A percentile compares a stretch with the other conserved stretches of the same genome.
phyloP scores from a whole-genome alignment of 306 rosid species.

The apple (Malus domestica) region DNA sequence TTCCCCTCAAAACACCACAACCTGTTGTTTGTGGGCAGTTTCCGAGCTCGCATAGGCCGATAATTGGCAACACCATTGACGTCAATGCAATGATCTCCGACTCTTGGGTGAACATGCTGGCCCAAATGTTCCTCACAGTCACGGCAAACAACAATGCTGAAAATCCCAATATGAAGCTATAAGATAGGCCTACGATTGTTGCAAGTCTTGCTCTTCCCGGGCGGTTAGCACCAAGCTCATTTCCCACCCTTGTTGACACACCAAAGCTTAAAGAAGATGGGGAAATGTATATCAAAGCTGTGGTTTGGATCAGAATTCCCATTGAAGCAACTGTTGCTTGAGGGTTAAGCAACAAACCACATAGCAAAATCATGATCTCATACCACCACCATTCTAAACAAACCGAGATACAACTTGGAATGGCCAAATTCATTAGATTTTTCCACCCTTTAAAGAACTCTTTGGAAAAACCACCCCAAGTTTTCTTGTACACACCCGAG shows the following conservation, averaged over 20 bases:
- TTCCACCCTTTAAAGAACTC: conserved; percentile 49
- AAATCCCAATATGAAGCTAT: conserved; percentile 52
- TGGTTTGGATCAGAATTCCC: conserved; percentile 88
- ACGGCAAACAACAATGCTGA: conserved; percentile 56
- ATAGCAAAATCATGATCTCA: conserved; percentile 85
- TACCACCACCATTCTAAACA: conserved; percentile 99
- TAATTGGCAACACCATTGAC: conserved; percentile 58
- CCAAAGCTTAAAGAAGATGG: conserved; percentile 69
- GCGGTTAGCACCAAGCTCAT: conserved; percentile 66
- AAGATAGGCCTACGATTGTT: conserved; percentile 55
- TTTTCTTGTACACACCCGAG: conserved; percentile 53
- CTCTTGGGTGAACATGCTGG: conserved; percentile 69
- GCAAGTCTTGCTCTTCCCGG: conserved; percentile 54
- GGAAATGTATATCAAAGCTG: conserved; percentile 81
- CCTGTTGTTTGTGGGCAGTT: conserved; percentile 88
- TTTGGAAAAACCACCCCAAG: conserved; percentile 58
- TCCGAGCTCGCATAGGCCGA: conserved; percentile 84
- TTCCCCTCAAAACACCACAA: conserved; percentile 87
- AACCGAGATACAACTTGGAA: conserved; percentile 88
- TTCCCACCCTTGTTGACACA: conserved; percentile 86
- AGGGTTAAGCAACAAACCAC: conserved; percentile 73
- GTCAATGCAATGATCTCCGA: conserved; percentile 59
- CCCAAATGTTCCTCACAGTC: conserved; percentile 62
- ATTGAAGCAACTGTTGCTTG: conserved; percentile 85
- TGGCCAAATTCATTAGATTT: conserved; percentile 42